Percentiles rank a stretch among this genome's conserved stretches.
phyloP scores from a whole-genome alignment of 2,329 filamentous ascomycete species.

The Beauveria scarabaeidicola region DNA sequence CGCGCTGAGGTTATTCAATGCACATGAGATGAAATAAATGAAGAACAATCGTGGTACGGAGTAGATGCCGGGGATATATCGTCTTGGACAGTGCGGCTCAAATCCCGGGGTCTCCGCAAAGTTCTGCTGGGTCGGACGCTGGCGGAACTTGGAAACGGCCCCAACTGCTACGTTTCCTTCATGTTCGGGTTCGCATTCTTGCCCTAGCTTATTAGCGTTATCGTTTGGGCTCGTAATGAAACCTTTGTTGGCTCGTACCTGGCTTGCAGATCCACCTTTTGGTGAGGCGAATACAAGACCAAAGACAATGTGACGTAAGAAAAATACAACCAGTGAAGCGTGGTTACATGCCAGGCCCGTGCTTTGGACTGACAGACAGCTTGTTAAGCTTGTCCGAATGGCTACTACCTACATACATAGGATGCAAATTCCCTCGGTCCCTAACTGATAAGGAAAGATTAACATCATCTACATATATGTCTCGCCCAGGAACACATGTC shows the following conservation, averaged over 20 bases:
- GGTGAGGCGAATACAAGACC: neutral
- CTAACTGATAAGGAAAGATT: neutral
- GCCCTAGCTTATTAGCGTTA: neutral
- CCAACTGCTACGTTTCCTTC: neutral
- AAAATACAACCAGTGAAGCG: neutral
- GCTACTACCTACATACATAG: neutral
- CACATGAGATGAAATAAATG: neutral
- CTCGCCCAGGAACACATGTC: neutral
- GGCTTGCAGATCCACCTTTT: neutral
- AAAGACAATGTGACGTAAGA: neutral
- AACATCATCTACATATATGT: neutral
- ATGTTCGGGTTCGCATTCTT: neutral
- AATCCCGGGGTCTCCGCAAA: neutral
- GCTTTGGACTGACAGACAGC: neutral
- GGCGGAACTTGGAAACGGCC: no score
- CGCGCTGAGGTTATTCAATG: neutral
- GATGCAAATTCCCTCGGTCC: neutral
- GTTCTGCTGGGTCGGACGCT: no score
- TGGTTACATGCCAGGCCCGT: neutral
- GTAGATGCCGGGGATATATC: neutral
- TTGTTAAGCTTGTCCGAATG: no score
- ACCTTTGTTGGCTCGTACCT: neutral
- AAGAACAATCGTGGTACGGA: neutral
- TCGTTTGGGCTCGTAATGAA: neutral
- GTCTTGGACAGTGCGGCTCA: neutral